These are phyloP conservation scores for Nicotiana rustica DNA, from an alignment of 305 asterid genomes.

Conservation along the genomic window DNA sequence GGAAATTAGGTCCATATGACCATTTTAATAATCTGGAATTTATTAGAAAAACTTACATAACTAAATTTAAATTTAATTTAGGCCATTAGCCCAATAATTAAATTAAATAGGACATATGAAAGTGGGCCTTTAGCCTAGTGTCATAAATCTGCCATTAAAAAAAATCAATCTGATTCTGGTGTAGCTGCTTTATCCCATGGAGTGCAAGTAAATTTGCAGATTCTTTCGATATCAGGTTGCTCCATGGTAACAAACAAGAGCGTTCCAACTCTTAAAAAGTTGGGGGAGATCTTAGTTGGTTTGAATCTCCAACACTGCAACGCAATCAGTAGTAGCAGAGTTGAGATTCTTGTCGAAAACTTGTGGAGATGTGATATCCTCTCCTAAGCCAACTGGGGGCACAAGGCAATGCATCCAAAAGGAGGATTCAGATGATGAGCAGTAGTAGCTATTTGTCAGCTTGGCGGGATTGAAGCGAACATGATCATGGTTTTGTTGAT, in stretches of 20 bases:
- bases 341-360: slow-evolving; percentile 67
- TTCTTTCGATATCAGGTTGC: slow-evolving; percentile 86
- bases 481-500: slow-evolving; percentile 37
- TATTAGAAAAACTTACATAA: too few species aligned
- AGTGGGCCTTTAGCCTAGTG: too few species aligned
- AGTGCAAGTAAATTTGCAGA: slow-evolving; percentile 62
- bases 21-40: too few species aligned
- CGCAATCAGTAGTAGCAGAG: slow-evolving; percentile 56
- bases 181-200: slow-evolving; percentile 70
- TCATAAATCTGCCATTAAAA: too few species aligned
- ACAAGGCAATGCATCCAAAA: slow-evolving; percentile 27
- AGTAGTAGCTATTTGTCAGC: slow-evolving; percentile 17
- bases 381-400: slow-evolving; percentile 44
- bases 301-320: slow-evolving; percentile 81
- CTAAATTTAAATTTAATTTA: too few species aligned
- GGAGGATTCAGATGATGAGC: neutral
- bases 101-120: too few species aligned
- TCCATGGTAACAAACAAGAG: slow-evolving; percentile 71
- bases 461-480: slow-evolving; percentile 25
- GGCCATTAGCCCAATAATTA: too few species aligned
- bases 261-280: slow-evolving; percentile 54
- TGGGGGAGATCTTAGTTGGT: slow-evolving; percentile 71
- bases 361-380: slow-evolving; percentile 91
- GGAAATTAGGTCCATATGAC: too few species aligned
- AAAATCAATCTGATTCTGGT: slow-evolving; percentile 56